Percentiles rank a stretch among this genome's conserved stretches.
These are phyloP conservation scores for Penicillium sp. DNA, from an alignment of 2,329 filamentous ascomycete species.

Conservation along the genomic window DNA sequence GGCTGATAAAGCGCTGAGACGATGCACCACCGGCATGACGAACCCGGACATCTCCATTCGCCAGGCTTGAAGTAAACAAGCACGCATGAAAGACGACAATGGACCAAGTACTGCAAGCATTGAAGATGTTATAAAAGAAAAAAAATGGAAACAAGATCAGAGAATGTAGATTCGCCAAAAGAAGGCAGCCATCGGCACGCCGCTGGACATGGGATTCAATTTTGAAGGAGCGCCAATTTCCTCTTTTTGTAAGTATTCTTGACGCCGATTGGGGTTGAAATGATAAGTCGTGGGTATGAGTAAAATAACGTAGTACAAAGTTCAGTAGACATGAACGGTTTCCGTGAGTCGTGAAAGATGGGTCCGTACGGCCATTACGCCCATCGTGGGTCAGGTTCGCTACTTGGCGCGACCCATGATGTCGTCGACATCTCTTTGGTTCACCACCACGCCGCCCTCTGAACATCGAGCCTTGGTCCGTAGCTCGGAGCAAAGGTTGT, in stretches of 20 bases:
- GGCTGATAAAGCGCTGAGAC: not conserved
- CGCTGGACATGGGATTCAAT: not conserved
- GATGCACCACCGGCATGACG: not conserved
- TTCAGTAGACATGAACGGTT: conserved; percentile 11
- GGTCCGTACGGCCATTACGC: not conserved
- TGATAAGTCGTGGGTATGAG: conserved; percentile 28
- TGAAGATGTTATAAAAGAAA: not conserved
- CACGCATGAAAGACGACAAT: not conserved
- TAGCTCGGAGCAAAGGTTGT: conserved; percentile 86
- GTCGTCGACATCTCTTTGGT: conserved; percentile 81
- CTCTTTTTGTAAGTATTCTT: conserved; percentile 13
- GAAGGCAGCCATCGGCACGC: not conserved
- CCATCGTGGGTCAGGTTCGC: not conserved
- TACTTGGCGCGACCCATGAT: conserved; percentile 56
- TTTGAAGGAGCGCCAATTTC: not conserved
- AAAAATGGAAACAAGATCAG: conserved; percentile 1
- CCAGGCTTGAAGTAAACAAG: conserved; percentile 2
- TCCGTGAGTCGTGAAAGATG: conserved; percentile 21
- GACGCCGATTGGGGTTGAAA: conserved; percentile 20
- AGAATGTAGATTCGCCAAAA: conserved; percentile 1
- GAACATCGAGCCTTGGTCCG: conserved; percentile 96
- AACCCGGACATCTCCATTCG: conserved; percentile 3
- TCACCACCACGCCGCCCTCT: conserved; percentile 80
- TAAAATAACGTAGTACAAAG: conserved; percentile 18
- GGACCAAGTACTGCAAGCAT: not conserved